Percentiles rank a stretch among this genome's conserved stretches.
These are phyloP conservation scores for Pseudoperonospora humuli DNA, from an alignment of 352 stramenopile genomes.

Conservation along the genomic window DNA sequence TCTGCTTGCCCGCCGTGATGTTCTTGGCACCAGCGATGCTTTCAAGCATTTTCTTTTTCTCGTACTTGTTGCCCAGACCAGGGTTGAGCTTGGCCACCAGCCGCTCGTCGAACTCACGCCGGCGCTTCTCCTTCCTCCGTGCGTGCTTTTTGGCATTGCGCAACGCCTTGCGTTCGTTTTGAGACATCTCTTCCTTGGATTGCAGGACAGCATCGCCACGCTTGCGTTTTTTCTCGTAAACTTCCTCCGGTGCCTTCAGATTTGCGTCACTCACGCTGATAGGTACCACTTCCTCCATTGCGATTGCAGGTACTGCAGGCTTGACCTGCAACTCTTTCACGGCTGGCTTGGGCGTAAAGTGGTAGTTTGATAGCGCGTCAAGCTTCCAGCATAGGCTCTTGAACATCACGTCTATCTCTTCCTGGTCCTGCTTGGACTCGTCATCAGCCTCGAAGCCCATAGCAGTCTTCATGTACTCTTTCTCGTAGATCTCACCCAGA, in stretches of 20 bases:
- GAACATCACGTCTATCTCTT: conserved; percentile 93
- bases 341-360: conserved; percentile 91
- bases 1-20: conserved; percentile 75
- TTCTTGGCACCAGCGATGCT: conserved; percentile 74
- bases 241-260: conserved; percentile 72
- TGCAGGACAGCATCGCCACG: conserved; percentile 71
- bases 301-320: conserved; percentile 68
- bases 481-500: conserved; percentile 92
- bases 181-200: conserved; percentile 82
- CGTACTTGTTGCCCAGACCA: conserved; percentile 93
- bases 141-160: conserved; percentile 88
- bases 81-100: conserved; percentile 91
- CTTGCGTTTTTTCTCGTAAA: conserved; percentile 86
- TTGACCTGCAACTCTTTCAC: conserved; percentile 88
- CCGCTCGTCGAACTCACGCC: conserved; percentile 87
- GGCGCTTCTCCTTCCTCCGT: conserved; percentile 85
- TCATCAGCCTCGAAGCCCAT: conserved; percentile 90
- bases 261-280: conserved; percentile 83
- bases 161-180: conserved; percentile 79
- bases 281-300: conserved; percentile 79
- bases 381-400: conserved; percentile 93
- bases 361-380: conserved; percentile 93
- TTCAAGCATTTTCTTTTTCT: conserved; percentile 89
- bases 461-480: conserved; percentile 93
- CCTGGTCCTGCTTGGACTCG: conserved; percentile 88